These are phyloP conservation scores for Colletotrichum siamense DNA, from an alignment of 2,329 filamentous ascomycete species.

Conservation along the genomic window DNA sequence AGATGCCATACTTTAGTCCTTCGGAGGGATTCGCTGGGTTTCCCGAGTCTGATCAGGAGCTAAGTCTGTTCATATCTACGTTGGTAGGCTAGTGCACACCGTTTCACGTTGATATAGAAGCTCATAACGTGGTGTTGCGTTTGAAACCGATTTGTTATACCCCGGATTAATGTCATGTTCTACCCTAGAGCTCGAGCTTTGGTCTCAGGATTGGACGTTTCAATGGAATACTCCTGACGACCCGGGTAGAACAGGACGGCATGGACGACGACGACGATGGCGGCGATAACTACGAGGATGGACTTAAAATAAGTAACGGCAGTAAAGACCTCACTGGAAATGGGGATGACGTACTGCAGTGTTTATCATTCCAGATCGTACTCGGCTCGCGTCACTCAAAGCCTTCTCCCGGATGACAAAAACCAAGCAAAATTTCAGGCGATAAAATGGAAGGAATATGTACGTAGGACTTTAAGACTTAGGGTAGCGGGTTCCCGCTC, in stretches of 20 bases:
- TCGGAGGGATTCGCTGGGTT: background rate
- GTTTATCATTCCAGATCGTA: background rate
- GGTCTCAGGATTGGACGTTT: background rate
- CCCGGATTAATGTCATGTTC: fast-evolving
- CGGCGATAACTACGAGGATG: background rate
- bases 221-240: background rate
- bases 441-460: too few relatives aligned
- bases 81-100: background rate
- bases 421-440: too few relatives aligned
- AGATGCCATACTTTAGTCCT: background rate
- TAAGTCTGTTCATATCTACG: background rate
- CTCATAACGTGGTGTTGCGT: background rate
- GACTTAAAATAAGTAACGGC: background rate
- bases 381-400: background rate
- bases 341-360: background rate
- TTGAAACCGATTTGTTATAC: background rate
- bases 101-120: background rate
- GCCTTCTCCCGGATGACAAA: background rate
- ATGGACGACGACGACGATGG: background rate
- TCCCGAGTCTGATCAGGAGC: background rate
- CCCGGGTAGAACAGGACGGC: background rate
- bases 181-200: background rate
- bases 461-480: background rate
- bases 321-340: background rate
- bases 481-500: background rate